Base-by-base conservation (phyloP, 2,329 filamentous ascomycete genomes). In the Epichloe elymi region DNA sequence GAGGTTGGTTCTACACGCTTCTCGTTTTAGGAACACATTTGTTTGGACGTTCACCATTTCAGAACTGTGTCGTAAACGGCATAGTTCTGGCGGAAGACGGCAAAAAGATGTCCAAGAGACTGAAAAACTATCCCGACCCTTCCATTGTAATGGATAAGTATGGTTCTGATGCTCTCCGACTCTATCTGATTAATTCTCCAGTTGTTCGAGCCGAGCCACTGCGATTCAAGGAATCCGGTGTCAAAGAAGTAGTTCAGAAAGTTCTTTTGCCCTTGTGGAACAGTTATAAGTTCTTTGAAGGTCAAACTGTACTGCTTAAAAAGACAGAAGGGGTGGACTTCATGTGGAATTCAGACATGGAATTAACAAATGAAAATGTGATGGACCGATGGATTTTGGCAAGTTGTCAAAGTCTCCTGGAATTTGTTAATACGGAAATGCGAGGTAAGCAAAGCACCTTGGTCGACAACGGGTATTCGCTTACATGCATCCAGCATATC, bases 21-120 rank as follows among this genome's bases (percentile, higher is more conserved):
- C 81, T 88, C 19, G 88, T 96, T 10, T 73, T 97, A 46, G 90
- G 90, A 36, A 93, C 86, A 7, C 87, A 95, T 64, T 76, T 96
- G 4, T 95, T 93, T 60, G 86, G 86, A 42, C 78, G 81, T 37
- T 80, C 89, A 2, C 89, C 91, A 0, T 96, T 95, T 75, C 83
- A 93, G 70, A 96, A 95, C 65, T 94, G 88, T 60, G 87, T 96
- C n/a, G 89, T 95, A 55, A 96, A 95, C 63, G 90, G 90, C 47
- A 93, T 95, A 55, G 89, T 96, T 4, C 76, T 96, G 40, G 90
- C 90, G 1, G 89, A 95, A 65, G 88, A 95, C 62, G 91, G 91
- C 51, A 96, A 95, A 75, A 97, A 97, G 75, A 97, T 97, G 91
- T 95, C 89, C 6, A 97, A 97, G 70, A 82, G 91, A 50, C 74